A percentile compares a stretch with the other conserved stretches of the same genome.
phyloP scores from a whole-genome alignment of 164 flowering plant genomes.

The Hamamelis virginiana region DNA sequence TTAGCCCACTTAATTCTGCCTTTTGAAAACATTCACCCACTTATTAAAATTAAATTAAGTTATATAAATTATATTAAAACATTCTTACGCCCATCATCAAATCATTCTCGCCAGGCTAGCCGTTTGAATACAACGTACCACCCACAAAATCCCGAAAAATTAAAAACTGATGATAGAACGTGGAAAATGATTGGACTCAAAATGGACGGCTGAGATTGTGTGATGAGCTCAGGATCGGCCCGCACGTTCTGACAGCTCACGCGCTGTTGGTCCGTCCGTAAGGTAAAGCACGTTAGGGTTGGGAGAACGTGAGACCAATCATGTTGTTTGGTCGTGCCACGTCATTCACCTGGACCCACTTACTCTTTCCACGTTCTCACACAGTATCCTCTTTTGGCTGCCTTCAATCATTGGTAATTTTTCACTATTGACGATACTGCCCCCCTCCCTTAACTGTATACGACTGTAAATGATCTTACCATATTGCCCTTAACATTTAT shows the following conservation, averaged over 20 bases:
- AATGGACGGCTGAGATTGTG: slow-evolving; percentile 15
- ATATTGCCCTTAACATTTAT: not conserved
- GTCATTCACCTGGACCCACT: slow-evolving; percentile 18
- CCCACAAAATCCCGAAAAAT: slow-evolving; percentile 29
- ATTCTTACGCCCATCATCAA: no score
- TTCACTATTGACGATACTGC: not conserved
- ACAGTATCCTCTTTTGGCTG: slow-evolving; percentile 3
- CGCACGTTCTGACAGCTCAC: slow-evolving; percentile 52
- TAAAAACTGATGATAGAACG: not conserved
- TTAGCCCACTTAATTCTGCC: no score
- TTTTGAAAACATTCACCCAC: no score
- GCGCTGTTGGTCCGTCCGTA: slow-evolving; percentile 21
- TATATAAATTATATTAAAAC: no score
- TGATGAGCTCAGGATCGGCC: not conserved
- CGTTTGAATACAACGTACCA: slow-evolving; percentile 39
- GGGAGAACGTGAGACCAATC: slow-evolving; percentile 33
- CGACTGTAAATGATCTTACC: not conserved
- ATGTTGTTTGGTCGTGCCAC: slow-evolving; percentile 43
- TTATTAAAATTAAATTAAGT: no score
- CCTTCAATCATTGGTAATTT: slow-evolving; percentile 5
- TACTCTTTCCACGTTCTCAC: slow-evolving; percentile 13
- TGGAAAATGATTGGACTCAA: slow-evolving; percentile 9
- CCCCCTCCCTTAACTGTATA: not conserved
- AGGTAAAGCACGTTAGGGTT: slow-evolving; percentile 10
- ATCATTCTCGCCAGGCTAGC: slow-evolving; percentile 14